Conservation (phyloP, 1,284 basidiomycete genomes). For the Flammula alnicola region DNA sequence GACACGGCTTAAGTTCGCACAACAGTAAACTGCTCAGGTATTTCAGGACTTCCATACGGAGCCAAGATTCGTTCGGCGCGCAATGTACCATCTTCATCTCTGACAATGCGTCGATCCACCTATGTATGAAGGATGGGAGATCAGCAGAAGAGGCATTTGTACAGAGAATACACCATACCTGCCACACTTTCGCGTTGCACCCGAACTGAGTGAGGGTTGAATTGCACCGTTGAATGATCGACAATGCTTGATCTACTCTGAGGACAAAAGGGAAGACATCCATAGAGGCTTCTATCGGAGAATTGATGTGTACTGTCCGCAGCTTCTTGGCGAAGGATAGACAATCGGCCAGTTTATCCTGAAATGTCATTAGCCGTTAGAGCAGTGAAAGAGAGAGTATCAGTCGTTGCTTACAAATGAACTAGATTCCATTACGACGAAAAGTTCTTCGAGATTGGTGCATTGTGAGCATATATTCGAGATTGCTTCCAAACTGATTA, state of each 20-base stretch:
- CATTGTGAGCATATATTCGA: conserved; percentile 60
- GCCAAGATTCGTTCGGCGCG: conserved; percentile 44
- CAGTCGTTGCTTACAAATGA: conserved; percentile 45
- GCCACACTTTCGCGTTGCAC: conserved; percentile 54
- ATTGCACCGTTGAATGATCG: conserved; percentile 45
- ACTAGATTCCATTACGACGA: conserved; percentile 54
- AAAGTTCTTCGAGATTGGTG: conserved; percentile 58
- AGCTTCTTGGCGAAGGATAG: conserved; percentile 45
- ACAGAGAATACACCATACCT: conserved; percentile 31
- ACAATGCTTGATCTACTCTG: conserved; percentile 38
- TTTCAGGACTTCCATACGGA: conserved; percentile 63
- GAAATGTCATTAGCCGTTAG: conserved; percentile 7
- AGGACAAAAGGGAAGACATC: conserved; percentile 31
- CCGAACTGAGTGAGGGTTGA: conserved; percentile 52
- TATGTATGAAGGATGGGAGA: conserved; percentile 26
- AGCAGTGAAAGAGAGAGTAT: background rate
- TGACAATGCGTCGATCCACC: conserved; percentile 50
- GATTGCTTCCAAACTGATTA: conserved; percentile 52
- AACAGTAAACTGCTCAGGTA: conserved; percentile 76
- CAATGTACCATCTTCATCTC: conserved; percentile 42
- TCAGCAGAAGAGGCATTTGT: conserved; percentile 1
- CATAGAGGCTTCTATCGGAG: conserved; percentile 41
- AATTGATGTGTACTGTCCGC: conserved; percentile 57
- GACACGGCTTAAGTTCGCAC: conserved; percentile 56
- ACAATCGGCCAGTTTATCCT: conserved; percentile 44